Evolutionary conservation across 768 basidiomycete genomes (phyloP).

Genomic region (Rhizopogon sp.): DNA sequence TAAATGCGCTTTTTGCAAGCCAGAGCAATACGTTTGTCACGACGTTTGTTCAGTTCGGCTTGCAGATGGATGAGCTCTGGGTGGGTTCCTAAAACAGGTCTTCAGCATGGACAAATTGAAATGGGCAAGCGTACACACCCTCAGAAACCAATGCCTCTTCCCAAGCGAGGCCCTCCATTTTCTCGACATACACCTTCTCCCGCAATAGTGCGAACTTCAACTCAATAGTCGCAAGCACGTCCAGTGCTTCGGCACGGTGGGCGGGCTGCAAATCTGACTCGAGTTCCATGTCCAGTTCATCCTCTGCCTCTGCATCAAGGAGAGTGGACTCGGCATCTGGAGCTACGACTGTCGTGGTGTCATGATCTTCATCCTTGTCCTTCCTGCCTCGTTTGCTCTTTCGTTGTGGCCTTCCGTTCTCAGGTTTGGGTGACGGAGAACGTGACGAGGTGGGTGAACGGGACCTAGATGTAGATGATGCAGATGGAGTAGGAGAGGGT

Average conservation of each 20-base stretch:
- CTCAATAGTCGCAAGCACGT: constrained; percentile 84
- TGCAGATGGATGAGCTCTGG: constrained; percentile 84
- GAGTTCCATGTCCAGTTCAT: constrained; percentile 41
- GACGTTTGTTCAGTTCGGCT: constrained; percentile 68
- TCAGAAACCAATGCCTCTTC: constrained; percentile 79
- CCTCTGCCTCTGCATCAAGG: constrained; percentile 21
- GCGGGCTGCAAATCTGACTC: constrained; percentile 76
- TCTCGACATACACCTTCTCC: constrained; percentile 87
- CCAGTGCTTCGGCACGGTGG: constrained; percentile 83
- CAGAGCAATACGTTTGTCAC: constrained; percentile 77
- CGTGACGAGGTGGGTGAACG: constrained; percentile 31
- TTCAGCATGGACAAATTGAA: background rate
- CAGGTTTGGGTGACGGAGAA: constrained; percentile 36
- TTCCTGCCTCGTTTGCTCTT: constrained; percentile 14
- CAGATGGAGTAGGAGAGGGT: constrained; percentile 32
- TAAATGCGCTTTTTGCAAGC: constrained; percentile 70
- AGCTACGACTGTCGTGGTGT: background rate
- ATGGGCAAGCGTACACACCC: constrained; percentile 42
- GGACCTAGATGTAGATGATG: constrained; percentile 30
- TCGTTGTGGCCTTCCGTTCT: constrained; percentile 17
- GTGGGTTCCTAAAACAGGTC: constrained; percentile 55
- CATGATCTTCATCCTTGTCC: constrained; percentile 12
- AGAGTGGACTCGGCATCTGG: background rate
- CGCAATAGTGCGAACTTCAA: constrained; percentile 86
- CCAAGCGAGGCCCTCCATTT: constrained; percentile 87